Evolutionary conservation across 2,329 filamentous ascomycete genomes (phyloP).

Genomic region (Zalaria obscura): DNA sequence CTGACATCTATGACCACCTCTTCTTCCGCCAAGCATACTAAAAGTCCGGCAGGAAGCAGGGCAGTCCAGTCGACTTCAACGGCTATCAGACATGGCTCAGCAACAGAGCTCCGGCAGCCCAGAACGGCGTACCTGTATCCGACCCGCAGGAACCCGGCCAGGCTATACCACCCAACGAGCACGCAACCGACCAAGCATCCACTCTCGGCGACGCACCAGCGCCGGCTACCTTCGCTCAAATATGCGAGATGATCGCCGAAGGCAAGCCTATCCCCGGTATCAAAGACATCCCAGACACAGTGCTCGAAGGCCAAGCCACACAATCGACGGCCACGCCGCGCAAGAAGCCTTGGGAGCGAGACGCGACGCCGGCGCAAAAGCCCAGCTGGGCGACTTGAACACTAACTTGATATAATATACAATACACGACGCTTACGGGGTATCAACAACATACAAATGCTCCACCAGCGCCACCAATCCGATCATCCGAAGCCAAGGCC

Average conservation of each 20-base stretch:
- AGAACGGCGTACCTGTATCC: slow-evolving; percentile 1
- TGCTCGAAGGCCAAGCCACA: slow-evolving; percentile 56
- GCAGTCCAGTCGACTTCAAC: slow-evolving; percentile 46
- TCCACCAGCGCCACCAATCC: too few relatives aligned
- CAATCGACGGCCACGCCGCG: slow-evolving; percentile 37
- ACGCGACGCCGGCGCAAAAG: slow-evolving; percentile 11
- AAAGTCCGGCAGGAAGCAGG: slow-evolving; percentile 21
- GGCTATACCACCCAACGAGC: background rate
- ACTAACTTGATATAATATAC: too few relatives aligned
- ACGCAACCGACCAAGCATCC: background rate
- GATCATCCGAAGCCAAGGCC: too few relatives aligned
- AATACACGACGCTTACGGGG: too few relatives aligned
- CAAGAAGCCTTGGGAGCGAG: slow-evolving; percentile 70
- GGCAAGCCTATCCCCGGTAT: slow-evolving; percentile 79
- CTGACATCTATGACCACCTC: too few relatives aligned
- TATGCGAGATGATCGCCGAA: slow-evolving; percentile 70
- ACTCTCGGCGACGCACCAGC: slow-evolving; percentile 47
- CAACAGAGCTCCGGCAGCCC: slow-evolving; percentile 11
- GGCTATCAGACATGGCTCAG: slow-evolving; percentile 52
- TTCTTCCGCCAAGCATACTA: background rate
- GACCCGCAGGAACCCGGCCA: background rate
- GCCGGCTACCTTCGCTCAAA: slow-evolving; percentile 69
- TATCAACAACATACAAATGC: too few relatives aligned
- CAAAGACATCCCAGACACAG: slow-evolving; percentile 67
- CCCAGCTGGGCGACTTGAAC: slow-evolving; percentile 2